Conservation (phyloP, 2,329 filamentous ascomycete genomes). For the Aspergillus carbonarius region DNA sequence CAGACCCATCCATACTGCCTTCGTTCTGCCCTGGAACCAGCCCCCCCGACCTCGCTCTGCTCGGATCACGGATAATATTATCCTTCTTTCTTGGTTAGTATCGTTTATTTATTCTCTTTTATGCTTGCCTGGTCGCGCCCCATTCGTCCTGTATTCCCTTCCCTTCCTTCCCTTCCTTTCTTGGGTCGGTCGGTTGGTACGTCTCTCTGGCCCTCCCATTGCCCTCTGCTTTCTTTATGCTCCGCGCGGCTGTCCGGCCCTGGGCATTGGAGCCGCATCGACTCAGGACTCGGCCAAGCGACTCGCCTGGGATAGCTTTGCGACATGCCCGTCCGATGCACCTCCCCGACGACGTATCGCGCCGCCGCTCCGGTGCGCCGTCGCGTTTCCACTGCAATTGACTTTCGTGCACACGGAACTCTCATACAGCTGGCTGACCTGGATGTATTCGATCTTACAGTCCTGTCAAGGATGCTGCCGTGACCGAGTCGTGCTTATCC, state of each 20-base stretch:
- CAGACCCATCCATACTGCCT: slow-evolving; percentile 22
- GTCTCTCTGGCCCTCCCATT: not conserved
- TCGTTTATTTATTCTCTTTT: slow-evolving; percentile 7
- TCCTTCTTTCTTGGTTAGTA: slow-evolving; percentile 19
- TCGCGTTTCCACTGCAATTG: slow-evolving; percentile 16
- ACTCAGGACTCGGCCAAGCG: not conserved
- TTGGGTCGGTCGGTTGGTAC: slow-evolving; percentile 3
- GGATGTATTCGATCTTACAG: slow-evolving; percentile 11
- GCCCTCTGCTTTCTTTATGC: not conserved
- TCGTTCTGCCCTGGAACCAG: slow-evolving; percentile 18
- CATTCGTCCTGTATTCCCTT: slow-evolving; percentile 4
- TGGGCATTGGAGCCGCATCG: not conserved
- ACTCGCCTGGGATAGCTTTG: slow-evolving; percentile 7
- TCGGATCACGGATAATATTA: slow-evolving; percentile 12
- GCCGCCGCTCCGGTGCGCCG: slow-evolving; percentile 10
- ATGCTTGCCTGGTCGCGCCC: slow-evolving; percentile 1
- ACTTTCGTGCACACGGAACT: not conserved
- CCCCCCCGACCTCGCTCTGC: slow-evolving; percentile 6
- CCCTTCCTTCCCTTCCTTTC: slow-evolving; percentile 8
- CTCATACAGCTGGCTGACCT: slow-evolving; percentile 15
- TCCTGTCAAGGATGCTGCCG: slow-evolving; percentile 32
- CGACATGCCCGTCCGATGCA: slow-evolving; percentile 12
- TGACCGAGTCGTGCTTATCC: slow-evolving; percentile 19
- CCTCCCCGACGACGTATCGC: slow-evolving; percentile 11
- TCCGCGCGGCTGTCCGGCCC: slow-evolving; percentile 9